Evolutionary conservation across 2,329 filamentous ascomycete genomes (phyloP).

Genomic region (Dactylellina sp.): DNA sequence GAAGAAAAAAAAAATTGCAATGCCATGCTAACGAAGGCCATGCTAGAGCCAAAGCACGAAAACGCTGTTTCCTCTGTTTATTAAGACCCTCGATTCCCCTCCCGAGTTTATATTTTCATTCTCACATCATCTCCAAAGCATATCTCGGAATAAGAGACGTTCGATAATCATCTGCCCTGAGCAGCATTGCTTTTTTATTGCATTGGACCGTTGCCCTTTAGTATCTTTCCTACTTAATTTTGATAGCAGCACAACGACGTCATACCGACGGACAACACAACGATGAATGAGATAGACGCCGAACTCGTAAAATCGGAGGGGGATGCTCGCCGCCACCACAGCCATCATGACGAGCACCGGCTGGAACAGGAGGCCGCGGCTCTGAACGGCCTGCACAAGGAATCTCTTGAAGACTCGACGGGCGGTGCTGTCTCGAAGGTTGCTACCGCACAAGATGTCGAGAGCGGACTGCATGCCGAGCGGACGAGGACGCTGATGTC

Average conservation of each 20-base stretch:
- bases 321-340: constrained; percentile 36
- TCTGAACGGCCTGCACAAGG: constrained; percentile 24
- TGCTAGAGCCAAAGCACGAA: neutral
- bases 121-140: constrained; percentile 21
- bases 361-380: constrained; percentile 37
- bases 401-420: constrained; percentile 43
- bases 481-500: constrained; percentile 46
- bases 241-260: constrained; percentile 8
- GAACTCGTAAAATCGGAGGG: constrained; percentile 44
- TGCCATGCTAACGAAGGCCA: constrained; percentile 4
- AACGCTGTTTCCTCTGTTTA: constrained; percentile 16
- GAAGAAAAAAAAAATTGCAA: constrained; percentile 20
- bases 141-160: neutral
- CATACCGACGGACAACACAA: constrained; percentile 18
- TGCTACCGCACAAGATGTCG: constrained; percentile 37
- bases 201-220: neutral
- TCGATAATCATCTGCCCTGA: neutral
- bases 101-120: constrained; percentile 8
- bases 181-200: no score
- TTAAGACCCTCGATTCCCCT: constrained; percentile 54
- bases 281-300: constrained; percentile 51
- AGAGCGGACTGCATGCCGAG: constrained; percentile 33
- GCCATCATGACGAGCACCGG: constrained; percentile 17
- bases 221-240: neutral
- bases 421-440: constrained; percentile 28